Evolutionary conservation across 257 asterid genomes (phyloP).

Genomic region (Solanum rostratum): DNA sequence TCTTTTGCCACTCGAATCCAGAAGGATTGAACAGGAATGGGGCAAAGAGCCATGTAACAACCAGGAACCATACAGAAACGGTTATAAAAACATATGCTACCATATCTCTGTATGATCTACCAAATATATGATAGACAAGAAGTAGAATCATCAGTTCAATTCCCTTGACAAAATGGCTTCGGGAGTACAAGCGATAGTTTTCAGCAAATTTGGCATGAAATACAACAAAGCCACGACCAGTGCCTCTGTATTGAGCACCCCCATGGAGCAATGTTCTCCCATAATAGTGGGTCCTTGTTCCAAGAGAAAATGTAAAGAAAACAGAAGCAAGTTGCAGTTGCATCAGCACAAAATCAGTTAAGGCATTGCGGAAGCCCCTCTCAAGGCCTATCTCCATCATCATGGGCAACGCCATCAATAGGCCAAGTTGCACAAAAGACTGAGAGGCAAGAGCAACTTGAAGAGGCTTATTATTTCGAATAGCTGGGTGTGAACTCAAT

Average conservation of each 20-base stretch:
- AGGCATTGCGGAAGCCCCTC: constrained; percentile 73
- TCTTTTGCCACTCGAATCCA: constrained; percentile 94
- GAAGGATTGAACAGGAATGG: constrained; percentile 94
- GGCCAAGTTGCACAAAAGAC: constrained; percentile 83
- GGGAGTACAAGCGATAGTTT: constrained; percentile 69
- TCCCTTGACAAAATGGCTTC: constrained; percentile 93
- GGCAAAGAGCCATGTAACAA: constrained; percentile 92
- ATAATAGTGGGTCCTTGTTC: constrained; percentile 80
- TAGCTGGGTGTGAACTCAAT: constrained; percentile 65
- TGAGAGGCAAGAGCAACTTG: constrained; percentile 99
- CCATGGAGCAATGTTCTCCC: constrained; percentile 95
- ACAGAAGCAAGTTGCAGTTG: constrained; percentile 91
- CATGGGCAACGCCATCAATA: constrained; percentile 95
- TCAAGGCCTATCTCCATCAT: constrained; percentile 99
- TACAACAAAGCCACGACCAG: constrained; percentile 95
- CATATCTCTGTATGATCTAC: constrained; percentile 47
- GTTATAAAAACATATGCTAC: constrained; percentile 64
- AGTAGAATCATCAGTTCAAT: constrained; percentile 78
- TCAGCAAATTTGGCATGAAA: constrained; percentile 90
- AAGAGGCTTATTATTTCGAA: constrained; percentile 80
- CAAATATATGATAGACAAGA: constrained; percentile 87
- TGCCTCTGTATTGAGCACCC: constrained; percentile 82
- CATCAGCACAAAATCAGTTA: constrained; percentile 84
- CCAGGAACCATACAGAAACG: constrained; percentile 81
- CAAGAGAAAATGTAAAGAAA: constrained; percentile 84